These are phyloP conservation scores for Phaseolus lunatus DNA, from an alignment of 306 rosid species.

Conservation along the genomic window DNA sequence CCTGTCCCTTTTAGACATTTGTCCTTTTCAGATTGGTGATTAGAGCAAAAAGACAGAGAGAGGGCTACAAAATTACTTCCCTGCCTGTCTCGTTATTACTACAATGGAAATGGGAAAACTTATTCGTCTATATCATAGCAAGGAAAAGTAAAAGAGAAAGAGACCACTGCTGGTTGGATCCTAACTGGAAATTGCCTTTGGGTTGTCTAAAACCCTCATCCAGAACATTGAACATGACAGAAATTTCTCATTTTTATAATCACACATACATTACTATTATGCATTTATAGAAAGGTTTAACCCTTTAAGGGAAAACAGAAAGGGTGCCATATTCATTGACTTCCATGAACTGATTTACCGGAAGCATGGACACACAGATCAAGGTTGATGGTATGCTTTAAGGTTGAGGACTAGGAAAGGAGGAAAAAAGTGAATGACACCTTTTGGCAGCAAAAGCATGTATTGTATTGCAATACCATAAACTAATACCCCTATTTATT, in stretches of 20 bases:
- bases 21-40: conserved; percentile 10
- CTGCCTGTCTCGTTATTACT: neutral
- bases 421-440: neutral
- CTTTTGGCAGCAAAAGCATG: neutral
- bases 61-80: conserved; percentile 22
- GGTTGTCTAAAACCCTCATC: neutral
- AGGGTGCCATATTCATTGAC: neutral
- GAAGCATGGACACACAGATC: neutral
- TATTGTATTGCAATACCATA: neutral
- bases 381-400: neutral
- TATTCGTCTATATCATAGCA: no score
- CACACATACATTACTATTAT: neutral
- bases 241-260: neutral
- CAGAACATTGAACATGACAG: neutral
- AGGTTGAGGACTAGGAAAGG: neutral
- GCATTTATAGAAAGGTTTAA: neutral
- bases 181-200: neutral
- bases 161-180: neutral
- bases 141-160: neutral
- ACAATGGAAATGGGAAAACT: neutral
- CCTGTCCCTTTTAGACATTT: neutral
- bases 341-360: neutral
- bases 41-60: conserved; percentile 12
- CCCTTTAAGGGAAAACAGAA: neutral
- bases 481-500: neutral